These are phyloP conservation scores for Sugiyamaella neomexicana DNA, from an alignment of 1,139 yeast species.

Conservation along the genomic window DNA sequence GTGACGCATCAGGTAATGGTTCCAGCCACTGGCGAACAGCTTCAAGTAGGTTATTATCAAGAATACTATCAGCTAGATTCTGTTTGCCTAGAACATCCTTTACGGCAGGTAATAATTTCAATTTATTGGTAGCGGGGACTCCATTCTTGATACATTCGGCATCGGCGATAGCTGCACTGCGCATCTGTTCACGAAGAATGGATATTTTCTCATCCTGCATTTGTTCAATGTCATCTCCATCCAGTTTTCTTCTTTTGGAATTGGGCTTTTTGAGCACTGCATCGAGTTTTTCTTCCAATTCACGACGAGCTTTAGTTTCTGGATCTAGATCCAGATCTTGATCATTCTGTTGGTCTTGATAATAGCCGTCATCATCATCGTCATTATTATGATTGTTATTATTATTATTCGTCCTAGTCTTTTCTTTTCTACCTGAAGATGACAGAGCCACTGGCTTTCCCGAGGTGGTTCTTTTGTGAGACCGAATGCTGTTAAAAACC, in stretches of 20 bases:
- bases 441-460: conserved; percentile 14
- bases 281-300: conserved; percentile 78
- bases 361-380: conserved; percentile 26
- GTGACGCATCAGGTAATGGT: conserved; percentile 95
- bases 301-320: conserved; percentile 62
- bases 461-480: conserved; percentile 38
- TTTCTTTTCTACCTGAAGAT: conserved; percentile 21
- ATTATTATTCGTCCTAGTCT: conserved; percentile 18
- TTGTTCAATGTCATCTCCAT: conserved; percentile 90
- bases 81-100: conserved; percentile 74
- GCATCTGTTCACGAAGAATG: conserved; percentile 83
- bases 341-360: conserved; percentile 32
- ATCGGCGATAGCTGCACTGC: conserved; percentile 87
- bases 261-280: conserved; percentile 62
- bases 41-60: conserved; percentile 90
- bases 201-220: conserved; percentile 92
- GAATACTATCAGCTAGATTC: conserved; percentile 80
- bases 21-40: conserved; percentile 97
- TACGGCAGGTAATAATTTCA: conserved; percentile 78
- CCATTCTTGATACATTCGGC: conserved; percentile 71
- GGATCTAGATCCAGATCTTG: conserved; percentile 42
- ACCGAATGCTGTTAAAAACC: conserved; percentile 40
- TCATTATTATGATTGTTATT: conserved; percentile 5
- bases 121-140: conserved; percentile 81
- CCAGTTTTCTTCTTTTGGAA: conserved; percentile 52